Evolutionary conservation across 768 basidiomycete genomes (phyloP).

Genomic region (Leccinum pellstonianum): DNA sequence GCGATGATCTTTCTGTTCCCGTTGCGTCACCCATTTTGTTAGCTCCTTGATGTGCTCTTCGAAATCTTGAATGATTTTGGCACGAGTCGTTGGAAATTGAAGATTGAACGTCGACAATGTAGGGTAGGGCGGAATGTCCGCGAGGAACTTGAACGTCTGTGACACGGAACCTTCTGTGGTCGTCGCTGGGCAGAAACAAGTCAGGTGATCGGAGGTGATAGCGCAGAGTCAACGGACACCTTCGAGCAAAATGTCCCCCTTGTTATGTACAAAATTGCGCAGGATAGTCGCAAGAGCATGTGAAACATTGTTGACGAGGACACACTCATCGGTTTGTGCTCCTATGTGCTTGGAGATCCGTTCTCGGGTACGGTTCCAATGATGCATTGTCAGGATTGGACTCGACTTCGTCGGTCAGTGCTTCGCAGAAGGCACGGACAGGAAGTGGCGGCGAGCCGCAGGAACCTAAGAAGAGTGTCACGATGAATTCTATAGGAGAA

Average conservation of each 20-base stretch:
- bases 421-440: too few relatives aligned
- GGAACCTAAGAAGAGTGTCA: too few relatives aligned
- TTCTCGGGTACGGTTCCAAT: constrained; percentile 41
- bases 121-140: too few relatives aligned
- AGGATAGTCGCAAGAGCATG: constrained; percentile 48
- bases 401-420: constrained; percentile 35
- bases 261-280: constrained; percentile 21
- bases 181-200: constrained; percentile 36
- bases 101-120: constrained; percentile 37
- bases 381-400: constrained; percentile 52
- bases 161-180: constrained; percentile 58
- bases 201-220: not conserved
- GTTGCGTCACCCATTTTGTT: constrained; percentile 19
- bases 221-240: constrained; percentile 21
- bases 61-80: constrained; percentile 53
- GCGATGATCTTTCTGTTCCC: constrained; percentile 53
- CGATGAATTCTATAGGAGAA: too few relatives aligned
- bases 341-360: constrained; percentile 50
- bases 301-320: constrained; percentile 39
- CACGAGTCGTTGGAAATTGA: constrained; percentile 56
- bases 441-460: too few relatives aligned
- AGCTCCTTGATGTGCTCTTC: constrained; percentile 37
- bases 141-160: constrained; percentile 16
- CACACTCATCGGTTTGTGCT: constrained; percentile 55
- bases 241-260: constrained; percentile 61